A percentile compares a stretch with the other conserved stretches of the same genome.
Evolutionary conservation across 2,329 filamentous ascomycete species (phyloP).

Genomic region (Curvularia spicifera): DNA sequence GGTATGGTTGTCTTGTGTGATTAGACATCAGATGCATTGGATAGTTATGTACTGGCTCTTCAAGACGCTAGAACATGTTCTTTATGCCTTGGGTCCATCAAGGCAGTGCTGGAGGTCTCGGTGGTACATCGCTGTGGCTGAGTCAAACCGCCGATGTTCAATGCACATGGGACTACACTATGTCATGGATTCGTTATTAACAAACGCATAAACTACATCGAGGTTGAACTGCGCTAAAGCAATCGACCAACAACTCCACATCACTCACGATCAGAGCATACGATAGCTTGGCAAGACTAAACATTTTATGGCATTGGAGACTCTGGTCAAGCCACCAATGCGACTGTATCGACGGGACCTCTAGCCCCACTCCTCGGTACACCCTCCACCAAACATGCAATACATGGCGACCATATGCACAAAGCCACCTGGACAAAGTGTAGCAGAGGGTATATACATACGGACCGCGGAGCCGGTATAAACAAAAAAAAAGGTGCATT

Average conservation of each 20-base stretch:
- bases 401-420: constrained; percentile 32
- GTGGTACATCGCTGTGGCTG: too few relatives aligned
- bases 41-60: too few relatives aligned
- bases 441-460: constrained; percentile 22
- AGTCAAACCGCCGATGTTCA: too few relatives aligned
- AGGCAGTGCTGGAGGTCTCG: too few relatives aligned
- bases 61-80: not conserved
- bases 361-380: not conserved
- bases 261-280: not conserved
- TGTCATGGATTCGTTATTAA: not conserved
- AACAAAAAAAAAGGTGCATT: constrained; percentile 18
- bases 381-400: constrained; percentile 17
- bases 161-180: not conserved
- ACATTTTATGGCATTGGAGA: constrained; percentile 25
- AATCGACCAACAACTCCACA: too few relatives aligned
- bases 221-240: not conserved
- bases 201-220: not conserved
- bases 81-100: not conserved
- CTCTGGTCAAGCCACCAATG: constrained; percentile 9
- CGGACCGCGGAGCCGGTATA: constrained; percentile 15
- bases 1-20: too few relatives aligned
- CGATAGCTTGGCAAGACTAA: constrained; percentile 1
- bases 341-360: constrained; percentile 7
- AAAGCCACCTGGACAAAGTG: constrained; percentile 7
- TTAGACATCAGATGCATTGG: too few relatives aligned